These are phyloP conservation scores for Phialemonium atrogriseum DNA, from an alignment of 2,329 filamentous ascomycete species.

Conservation along the genomic window DNA sequence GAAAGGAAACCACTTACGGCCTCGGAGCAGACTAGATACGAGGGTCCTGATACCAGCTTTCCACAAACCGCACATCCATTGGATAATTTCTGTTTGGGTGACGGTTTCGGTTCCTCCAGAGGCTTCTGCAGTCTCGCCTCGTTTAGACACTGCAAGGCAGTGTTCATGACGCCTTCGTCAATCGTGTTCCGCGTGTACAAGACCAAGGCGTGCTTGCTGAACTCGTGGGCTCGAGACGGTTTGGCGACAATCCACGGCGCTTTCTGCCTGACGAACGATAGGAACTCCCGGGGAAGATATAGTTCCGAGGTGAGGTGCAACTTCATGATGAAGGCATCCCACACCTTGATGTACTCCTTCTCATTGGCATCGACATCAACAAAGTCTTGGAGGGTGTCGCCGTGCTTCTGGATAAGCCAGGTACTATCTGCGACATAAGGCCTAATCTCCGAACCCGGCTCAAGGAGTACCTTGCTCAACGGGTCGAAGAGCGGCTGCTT, in stretches of 20 bases:
- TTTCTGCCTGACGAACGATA: conserved; percentile 42
- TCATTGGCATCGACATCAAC: conserved; percentile 45
- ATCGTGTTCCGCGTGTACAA: conserved; percentile 41
- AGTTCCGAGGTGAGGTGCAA: conserved; percentile 42
- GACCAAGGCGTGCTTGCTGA: conserved; percentile 44
- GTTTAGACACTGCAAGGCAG: conserved; percentile 34
- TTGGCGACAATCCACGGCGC: conserved; percentile 42
- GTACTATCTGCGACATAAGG: conserved; percentile 34
- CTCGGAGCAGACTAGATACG: conserved; percentile 40
- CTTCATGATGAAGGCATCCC: conserved; percentile 46
- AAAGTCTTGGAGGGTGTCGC: conserved; percentile 48
- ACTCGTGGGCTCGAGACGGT: conserved; percentile 41
- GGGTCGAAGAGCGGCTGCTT: conserved; percentile 48
- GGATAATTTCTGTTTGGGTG: conserved; percentile 30
- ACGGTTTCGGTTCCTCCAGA: conserved; percentile 13
- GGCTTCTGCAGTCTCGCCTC: conserved; percentile 22
- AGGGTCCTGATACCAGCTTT: conserved; percentile 37
- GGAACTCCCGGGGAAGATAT: conserved; percentile 43
- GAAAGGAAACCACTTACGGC: conserved; percentile 28
- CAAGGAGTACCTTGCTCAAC: conserved; percentile 43
- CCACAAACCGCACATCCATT: conserved; percentile 36
- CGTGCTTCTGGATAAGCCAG: conserved; percentile 52
- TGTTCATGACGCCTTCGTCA: conserved; percentile 31
- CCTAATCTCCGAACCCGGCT: conserved; percentile 39
- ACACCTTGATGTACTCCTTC: conserved; percentile 50